Base-by-base conservation (phyloP, 2,329 filamentous ascomycete genomes). In the Penicillium rolfsii region DNA sequence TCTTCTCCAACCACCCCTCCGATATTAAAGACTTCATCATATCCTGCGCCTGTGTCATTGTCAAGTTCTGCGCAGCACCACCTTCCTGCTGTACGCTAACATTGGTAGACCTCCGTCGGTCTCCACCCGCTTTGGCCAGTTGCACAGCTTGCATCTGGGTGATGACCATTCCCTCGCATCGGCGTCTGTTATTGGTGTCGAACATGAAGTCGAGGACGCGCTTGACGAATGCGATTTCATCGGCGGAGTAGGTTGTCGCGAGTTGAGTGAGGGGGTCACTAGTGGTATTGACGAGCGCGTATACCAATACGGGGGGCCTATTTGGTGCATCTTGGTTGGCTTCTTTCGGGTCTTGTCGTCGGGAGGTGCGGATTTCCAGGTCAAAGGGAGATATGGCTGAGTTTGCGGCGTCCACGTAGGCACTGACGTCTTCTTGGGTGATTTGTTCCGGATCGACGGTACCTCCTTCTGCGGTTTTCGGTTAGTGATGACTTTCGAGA, bases 201-300 rank as follows among this genome's bases (percentile, higher is more conserved):
- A 98, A 99, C 86, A 99, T 96, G 68, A 85, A 87, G 74, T 97
- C 93, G 0, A 99, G 84, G 3, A 97, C 76, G 8, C 95, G 84
- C 77, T 96, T 95, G 57, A 98, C 86, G 74, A 92, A 99, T 0
- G 90, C 87, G 35, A 98, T 91, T 79, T 98, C 93, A 67, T 97
- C 93, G 0, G 91, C 81, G 7, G 83, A 85, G 73, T 90, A 91
- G 0, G 86, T 87, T 0, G 95, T 98, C 1, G 93, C 92, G 41
- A 97, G 84, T 71, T 97, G 94, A 0, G 92, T 96, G 61, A 94
- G 81, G 0, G 89, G 82, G 76, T 99, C 95, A 63, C 89, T 92
- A 9, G 90, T 89, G 0, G 89, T 91, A 78, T 99, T 99, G 50
- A 98, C 89, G 36, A 99, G 82, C 1, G 91, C 91, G 74, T 89